Evolutionary conservation across 225 moss, liverwort and hornwort species (phyloP).

Genomic region (Sphagnum tenellum): DNA sequence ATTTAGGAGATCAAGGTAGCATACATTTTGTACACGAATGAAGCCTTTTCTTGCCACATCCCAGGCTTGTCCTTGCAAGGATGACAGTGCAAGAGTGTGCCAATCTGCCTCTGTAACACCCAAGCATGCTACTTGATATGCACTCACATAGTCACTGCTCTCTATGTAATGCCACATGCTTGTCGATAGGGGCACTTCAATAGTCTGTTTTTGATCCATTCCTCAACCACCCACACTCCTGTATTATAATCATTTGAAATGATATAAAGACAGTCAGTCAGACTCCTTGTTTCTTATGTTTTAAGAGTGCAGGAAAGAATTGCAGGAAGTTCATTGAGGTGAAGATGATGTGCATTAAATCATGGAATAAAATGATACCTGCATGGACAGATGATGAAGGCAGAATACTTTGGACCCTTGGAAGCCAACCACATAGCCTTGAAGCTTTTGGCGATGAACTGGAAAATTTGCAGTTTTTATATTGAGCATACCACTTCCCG

Average conservation of each 20-base stretch:
- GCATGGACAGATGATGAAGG: constrained; percentile 91
- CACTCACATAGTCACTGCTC: constrained; percentile 50
- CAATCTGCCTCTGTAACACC: constrained; percentile 96
- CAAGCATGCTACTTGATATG: constrained; percentile 86
- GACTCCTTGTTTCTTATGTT: too few relatives aligned
- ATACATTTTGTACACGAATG: constrained; percentile 63
- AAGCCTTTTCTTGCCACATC: constrained; percentile 86
- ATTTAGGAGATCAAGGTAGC: constrained; percentile 74
- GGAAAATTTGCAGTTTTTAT: constrained; percentile 89
- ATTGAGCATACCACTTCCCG: constrained; percentile 83
- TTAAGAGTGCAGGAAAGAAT: background rate
- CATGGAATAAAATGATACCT: constrained; percentile 26
- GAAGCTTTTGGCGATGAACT: constrained; percentile 81
- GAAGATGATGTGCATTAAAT: too few relatives aligned
- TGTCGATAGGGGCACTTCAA: constrained; percentile 81
- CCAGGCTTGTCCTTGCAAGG: constrained; percentile 59
- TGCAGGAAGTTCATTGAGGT: too few relatives aligned
- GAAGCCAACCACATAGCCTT: constrained; percentile 95
- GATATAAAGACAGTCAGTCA: too few relatives aligned
- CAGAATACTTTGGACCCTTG: constrained; percentile 98
- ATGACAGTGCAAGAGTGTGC: constrained; percentile 68
- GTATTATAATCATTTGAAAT: too few relatives aligned
- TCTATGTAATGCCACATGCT: constrained; percentile 86
- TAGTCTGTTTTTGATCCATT: constrained; percentile 47
- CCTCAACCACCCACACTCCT: constrained; percentile 1